Conservation (phyloP, 2,329 filamentous ascomycete genomes). For the Chaetomium globosum region DNA sequence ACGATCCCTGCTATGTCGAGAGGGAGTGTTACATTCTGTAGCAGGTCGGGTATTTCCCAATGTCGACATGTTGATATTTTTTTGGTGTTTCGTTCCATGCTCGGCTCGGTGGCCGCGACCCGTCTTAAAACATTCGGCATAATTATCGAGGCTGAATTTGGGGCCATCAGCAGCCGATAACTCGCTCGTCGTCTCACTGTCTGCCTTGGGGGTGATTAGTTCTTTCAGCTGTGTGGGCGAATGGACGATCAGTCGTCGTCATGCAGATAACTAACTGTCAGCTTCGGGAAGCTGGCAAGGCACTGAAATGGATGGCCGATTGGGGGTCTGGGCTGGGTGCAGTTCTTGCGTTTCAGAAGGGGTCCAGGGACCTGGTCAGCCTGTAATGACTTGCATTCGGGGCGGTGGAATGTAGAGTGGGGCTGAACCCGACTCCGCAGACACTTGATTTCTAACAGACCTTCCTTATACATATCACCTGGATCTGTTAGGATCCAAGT, state of each 20-base stretch:
- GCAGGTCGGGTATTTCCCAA: slow-evolving; percentile 1
- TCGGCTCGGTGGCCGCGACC: neutral
- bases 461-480: neutral
- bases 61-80: neutral
- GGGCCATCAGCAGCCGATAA: neutral
- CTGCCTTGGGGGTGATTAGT: neutral
- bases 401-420: neutral
- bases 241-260: neutral
- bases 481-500: neutral
- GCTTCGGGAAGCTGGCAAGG: neutral
- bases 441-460: neutral
- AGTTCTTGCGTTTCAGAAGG: neutral
- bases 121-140: neutral
- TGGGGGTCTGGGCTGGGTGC: neutral
- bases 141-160: neutral
- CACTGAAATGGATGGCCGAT: neutral
- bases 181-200: neutral
- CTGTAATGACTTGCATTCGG: neutral
- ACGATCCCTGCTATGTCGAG: neutral
- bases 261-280: neutral
- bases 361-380: slow-evolving; percentile 3
- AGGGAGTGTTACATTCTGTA: neutral
- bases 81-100: slow-evolving; percentile 4
- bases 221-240: neutral
- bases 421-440: neutral